A percentile compares a stretch with the other conserved stretches of the same genome.
Evolutionary conservation across 176 grass and related monocot genomes (phyloP).

Genomic region (Puccinellia tenuiflora): DNA sequence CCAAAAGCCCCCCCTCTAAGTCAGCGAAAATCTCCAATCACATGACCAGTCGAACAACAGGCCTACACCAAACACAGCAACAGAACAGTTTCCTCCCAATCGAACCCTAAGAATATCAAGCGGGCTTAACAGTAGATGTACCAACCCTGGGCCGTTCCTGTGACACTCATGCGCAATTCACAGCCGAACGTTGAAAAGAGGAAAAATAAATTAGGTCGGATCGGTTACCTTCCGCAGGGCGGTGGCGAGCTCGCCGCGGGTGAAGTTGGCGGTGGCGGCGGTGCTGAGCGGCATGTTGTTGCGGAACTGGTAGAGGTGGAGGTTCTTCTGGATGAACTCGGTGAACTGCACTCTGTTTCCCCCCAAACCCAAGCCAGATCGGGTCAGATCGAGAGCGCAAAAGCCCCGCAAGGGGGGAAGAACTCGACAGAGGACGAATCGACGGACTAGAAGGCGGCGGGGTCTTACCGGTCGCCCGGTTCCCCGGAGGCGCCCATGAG

Average conservation of each 20-base stretch:
- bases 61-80: neutral
- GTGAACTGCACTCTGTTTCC: conserved; percentile 84
- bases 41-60: neutral
- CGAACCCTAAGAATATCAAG: neutral
- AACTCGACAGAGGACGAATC: no score
- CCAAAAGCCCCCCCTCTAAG: neutral
- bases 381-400: conserved; percentile 4
- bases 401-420: no score
- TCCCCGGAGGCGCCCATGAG: conserved; percentile 98
- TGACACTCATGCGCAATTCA: neutral
- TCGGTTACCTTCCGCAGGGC: conserved; percentile 73
- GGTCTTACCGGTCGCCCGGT: conserved; percentile 69
- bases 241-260: conserved; percentile 89
- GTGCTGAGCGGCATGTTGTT: conserved; percentile 87
- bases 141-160: neutral
- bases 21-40: neutral
- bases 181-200: neutral
- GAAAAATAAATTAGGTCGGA: neutral
- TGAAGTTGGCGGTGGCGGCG: conserved; percentile 89
- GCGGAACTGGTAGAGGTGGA: conserved; percentile 95
- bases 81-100: neutral
- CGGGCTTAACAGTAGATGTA: neutral
- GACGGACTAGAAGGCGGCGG: no score
- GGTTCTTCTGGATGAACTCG: conserved; percentile 99
- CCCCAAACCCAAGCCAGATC: conserved; percentile 6